Base-by-base conservation (phyloP, 768 basidiomycete genomes). In the Calocybe cyanea region DNA sequence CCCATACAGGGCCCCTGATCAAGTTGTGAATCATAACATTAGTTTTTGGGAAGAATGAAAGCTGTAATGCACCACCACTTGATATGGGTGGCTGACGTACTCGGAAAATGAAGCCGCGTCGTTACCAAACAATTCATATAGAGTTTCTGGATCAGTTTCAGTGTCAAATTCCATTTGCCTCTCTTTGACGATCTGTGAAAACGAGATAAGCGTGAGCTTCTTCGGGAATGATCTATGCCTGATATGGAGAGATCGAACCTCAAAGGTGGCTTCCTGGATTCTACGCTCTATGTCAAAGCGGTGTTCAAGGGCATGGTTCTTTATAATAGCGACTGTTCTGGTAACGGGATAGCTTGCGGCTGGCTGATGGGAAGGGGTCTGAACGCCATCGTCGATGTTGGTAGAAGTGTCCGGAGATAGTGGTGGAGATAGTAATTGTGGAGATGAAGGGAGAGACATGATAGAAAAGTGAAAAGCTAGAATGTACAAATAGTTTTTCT, bases 151-250 rank as follows among this genome's bases (percentile, higher is more conserved):
- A 54, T 92, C 88, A 10, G 83, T 78, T 57, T 91, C 89, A 13
- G 80, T 76, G 57, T 91, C 88, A 55, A 92, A 91, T 53, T 87
- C 87, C 84, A 92, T 88, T 63, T 89, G 88, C 15, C 90, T 70
- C 63, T 91, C 90, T 64, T 92, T 92, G 48, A 88, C 80, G 57
- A 92, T 88, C 86, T 34, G 49, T 49, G 17, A 30, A 45, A 38
- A 51, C 32, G 46, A 52, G 30, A 54, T 43, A 38, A 38, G 38
- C 35, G n/a, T n/a, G n/a, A n/a, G n/a, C n/a, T n/a, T 38, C 52
- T 43, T 62, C 54, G 43, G 43, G 39, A 49, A 28, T 33, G 34
- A 46, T n/a, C 40, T 50, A 43, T 34, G 46, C 31, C 38, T 25
- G 38, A 51, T 44, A 41, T 40, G 18, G 46, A 40, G 44, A 50